phyloP scores from a whole-genome alignment of 345 rosid species.

The Moringa oleifera region DNA sequence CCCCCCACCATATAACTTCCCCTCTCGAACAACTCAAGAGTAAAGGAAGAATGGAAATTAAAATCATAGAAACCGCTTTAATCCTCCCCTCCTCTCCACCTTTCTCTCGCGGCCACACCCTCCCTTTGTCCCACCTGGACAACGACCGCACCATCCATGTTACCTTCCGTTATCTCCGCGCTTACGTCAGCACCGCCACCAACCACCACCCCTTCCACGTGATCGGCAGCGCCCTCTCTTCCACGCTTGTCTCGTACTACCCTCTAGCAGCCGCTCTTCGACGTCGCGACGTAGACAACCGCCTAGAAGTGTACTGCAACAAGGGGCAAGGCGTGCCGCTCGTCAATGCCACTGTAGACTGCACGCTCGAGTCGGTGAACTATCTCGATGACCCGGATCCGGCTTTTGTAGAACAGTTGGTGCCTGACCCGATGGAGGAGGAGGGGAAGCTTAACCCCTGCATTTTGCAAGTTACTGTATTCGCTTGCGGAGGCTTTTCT shows the following conservation, averaged over 20 bases:
- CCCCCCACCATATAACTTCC: no score
- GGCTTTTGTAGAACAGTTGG: conserved; percentile 45
- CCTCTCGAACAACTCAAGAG: no score
- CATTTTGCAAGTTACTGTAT: conserved; percentile 61
- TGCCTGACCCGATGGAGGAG: conserved; percentile 49
- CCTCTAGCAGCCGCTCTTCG: conserved; percentile 56
- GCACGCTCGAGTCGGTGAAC: conserved; percentile 48
- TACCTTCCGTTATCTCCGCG: conserved; percentile 78
- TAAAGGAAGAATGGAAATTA: conserved; percentile 31
- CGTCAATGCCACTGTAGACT: conserved; percentile 44
- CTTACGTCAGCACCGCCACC: conserved; percentile 31
- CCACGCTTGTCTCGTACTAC: conserved; percentile 57
- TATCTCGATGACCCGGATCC: conserved; percentile 54
- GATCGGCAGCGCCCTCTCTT: conserved; percentile 45
- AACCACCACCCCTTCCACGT: conserved; percentile 28
- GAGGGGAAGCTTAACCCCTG: conserved; percentile 55
- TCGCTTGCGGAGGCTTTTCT: conserved; percentile 70
- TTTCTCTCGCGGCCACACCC: conserved; percentile 40
- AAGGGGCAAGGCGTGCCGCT: conserved; percentile 54
- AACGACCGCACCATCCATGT: conserved; percentile 56
- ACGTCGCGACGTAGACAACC: conserved; percentile 19
- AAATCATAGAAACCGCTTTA: conserved; percentile 37
- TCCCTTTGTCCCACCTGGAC: conserved; percentile 68
- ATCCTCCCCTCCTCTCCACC: conserved; percentile 48
- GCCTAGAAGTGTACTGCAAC: conserved; percentile 40